These are phyloP conservation scores for Madurella mycetomatis DNA, from an alignment of 2,329 filamentous ascomycete species.

Conservation along the genomic window DNA sequence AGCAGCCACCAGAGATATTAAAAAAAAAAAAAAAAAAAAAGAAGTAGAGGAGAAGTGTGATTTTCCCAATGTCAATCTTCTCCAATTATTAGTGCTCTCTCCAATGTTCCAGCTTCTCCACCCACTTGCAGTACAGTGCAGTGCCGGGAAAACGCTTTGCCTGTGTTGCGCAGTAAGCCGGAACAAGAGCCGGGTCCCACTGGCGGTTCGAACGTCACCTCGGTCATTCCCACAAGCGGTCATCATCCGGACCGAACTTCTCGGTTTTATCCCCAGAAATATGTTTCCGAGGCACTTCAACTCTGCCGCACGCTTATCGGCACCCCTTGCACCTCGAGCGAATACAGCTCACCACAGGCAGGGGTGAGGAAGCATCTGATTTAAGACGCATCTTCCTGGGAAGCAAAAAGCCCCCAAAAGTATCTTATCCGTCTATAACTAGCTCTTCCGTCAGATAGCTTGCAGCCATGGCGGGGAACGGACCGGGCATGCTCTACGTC, in stretches of 20 bases:
- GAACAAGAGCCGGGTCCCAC: constrained; percentile 22
- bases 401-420: background rate
- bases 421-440: background rate
- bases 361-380: too few species aligned
- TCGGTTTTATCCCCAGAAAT: background rate
- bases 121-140: background rate
- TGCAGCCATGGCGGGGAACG: constrained; percentile 6
- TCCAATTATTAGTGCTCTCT: too few species aligned
- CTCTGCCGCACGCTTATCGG: too few species aligned
- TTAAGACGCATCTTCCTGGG: background rate
- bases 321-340: too few species aligned
- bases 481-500: constrained; percentile 69
- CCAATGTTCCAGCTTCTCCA: too few species aligned
- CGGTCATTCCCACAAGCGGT: background rate
- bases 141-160: constrained; percentile 21
- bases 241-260: background rate
- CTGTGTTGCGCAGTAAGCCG: constrained; percentile 13
- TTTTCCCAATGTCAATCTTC: too few species aligned
- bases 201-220: constrained; percentile 2
- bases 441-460: too few species aligned
- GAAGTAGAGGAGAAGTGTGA: too few species aligned
- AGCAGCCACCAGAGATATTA: too few species aligned
- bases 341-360: too few species aligned
- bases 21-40: too few species aligned
- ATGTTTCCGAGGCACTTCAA: too few species aligned